Evolutionary conservation across 495 filamentous ascomycete species (phyloP).

Genomic region (Podospora conica): DNA sequence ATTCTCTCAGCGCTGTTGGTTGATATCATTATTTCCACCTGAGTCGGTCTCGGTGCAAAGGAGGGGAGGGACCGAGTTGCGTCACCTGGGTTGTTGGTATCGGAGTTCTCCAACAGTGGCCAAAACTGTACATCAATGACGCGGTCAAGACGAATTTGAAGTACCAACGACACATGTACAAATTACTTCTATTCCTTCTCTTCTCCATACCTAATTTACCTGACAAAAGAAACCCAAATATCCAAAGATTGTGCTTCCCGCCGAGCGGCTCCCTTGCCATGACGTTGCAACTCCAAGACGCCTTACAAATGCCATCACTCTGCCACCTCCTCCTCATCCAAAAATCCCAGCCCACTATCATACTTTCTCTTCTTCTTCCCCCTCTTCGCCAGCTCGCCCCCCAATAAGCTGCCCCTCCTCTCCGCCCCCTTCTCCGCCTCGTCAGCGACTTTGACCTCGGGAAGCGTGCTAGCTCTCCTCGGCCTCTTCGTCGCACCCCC

Average conservation of each 20-base stretch:
- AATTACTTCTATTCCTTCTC: too few species aligned
- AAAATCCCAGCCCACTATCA: conserved; percentile 58
- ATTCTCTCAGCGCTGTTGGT: not conserved
- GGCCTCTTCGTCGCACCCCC: conserved; percentile 14
- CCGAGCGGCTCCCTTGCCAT: not conserved
- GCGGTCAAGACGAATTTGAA: not conserved
- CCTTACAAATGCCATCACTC: not conserved
- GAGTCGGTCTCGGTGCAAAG: not conserved
- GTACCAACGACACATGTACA: too few species aligned
- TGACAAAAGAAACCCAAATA: not conserved
- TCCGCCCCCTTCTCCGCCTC: not conserved
- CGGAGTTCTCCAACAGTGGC: not conserved
- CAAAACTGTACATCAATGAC: not conserved
- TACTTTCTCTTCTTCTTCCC: conserved; percentile 43
- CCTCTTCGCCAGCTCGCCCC: conserved; percentile 26
- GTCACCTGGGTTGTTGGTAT: not conserved
- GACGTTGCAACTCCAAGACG: not conserved
- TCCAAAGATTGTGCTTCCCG: not conserved
- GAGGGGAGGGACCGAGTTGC: not conserved
- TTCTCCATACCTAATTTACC: not conserved
- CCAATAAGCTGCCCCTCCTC: conserved; percentile 19
- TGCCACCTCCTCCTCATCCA: conserved; percentile 52
- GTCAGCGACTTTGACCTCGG: conserved; percentile 1
- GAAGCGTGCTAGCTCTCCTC: conserved; percentile 17
- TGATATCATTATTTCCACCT: too few species aligned